Evolutionary conservation across 2,329 filamentous ascomycete species (phyloP).

Genomic region (Trichoderma atroviride): DNA sequence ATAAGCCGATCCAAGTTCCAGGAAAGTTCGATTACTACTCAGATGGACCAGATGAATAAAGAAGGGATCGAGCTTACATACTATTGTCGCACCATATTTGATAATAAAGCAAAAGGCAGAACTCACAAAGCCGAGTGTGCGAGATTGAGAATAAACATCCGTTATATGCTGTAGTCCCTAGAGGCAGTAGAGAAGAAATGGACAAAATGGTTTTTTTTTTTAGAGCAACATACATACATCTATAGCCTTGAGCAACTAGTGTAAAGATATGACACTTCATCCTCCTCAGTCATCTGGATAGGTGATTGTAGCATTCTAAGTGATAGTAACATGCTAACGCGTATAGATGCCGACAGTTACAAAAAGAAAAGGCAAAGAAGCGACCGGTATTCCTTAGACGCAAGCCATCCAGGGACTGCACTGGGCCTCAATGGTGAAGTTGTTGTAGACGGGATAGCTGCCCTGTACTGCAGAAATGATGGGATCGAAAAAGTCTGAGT

Average conservation of each 20-base stretch:
- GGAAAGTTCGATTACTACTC: conserved; percentile 42
- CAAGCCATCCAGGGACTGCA: conserved; percentile 46
- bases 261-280: conserved; percentile 25
- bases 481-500: conserved; percentile 42
- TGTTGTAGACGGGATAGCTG: conserved; percentile 44
- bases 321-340: conserved; percentile 15
- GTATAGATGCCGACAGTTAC: conserved; percentile 25
- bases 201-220: conserved; percentile 16
- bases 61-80: background rate
- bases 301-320: conserved; percentile 17
- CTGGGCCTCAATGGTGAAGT: conserved; percentile 43
- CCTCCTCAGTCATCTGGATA: conserved; percentile 25
- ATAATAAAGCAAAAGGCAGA: background rate
- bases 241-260: conserved; percentile 26
- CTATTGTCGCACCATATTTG: background rate
- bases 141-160: background rate
- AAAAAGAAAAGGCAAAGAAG: background rate
- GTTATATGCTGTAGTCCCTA: background rate
- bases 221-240: conserved; percentile 27
- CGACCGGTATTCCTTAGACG: conserved; percentile 24
- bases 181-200: background rate
- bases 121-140: background rate
- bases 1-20: conserved; percentile 37
- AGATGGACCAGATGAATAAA: conserved; percentile 31
- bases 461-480: conserved; percentile 44